Conservation (phyloP, 2,329 filamentous ascomycete genomes). For the Trichoderma pleuroti region DNA sequence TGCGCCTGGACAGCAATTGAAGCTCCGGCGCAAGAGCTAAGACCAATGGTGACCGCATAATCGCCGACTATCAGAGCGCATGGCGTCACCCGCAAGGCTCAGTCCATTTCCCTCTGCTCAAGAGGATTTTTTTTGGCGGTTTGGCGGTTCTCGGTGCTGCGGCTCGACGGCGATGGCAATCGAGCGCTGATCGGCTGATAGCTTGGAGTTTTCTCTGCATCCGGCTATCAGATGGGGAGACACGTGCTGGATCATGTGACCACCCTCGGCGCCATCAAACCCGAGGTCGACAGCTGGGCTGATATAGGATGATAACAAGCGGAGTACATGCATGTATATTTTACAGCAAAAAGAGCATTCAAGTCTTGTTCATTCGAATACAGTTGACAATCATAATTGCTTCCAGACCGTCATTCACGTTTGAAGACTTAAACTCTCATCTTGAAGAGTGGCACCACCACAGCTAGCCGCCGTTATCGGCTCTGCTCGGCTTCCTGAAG, state of each 20-base stretch:
- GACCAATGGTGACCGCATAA: slow-evolving; percentile 35
- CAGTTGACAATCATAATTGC: no score
- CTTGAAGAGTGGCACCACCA: background rate
- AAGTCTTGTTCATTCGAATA: background rate
- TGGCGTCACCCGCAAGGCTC: slow-evolving; percentile 27
- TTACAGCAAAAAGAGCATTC: background rate
- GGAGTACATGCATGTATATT: background rate
- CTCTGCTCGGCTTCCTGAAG: background rate
- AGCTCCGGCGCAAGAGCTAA: slow-evolving; percentile 31
- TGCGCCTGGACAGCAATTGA: slow-evolving; percentile 24
- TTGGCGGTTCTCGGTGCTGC: background rate
- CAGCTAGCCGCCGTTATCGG: background rate
- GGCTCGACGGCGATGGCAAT: slow-evolving; percentile 1
- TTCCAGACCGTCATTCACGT: background rate
- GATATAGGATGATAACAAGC: background rate
- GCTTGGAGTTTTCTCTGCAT: slow-evolving; percentile 11
- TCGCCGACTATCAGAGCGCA: slow-evolving; percentile 31
- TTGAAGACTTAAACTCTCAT: background rate
- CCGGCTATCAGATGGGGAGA: background rate
- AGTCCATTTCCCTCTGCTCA: slow-evolving; percentile 27
- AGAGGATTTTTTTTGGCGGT: background rate
- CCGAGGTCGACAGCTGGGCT: background rate
- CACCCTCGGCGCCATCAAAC: background rate
- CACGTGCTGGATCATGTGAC: slow-evolving; percentile 18
- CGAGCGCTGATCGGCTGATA: slow-evolving; percentile 3